Evolutionary conservation across 2,329 filamentous ascomycete genomes (phyloP).

Genomic region (Aspergillus sp.): DNA sequence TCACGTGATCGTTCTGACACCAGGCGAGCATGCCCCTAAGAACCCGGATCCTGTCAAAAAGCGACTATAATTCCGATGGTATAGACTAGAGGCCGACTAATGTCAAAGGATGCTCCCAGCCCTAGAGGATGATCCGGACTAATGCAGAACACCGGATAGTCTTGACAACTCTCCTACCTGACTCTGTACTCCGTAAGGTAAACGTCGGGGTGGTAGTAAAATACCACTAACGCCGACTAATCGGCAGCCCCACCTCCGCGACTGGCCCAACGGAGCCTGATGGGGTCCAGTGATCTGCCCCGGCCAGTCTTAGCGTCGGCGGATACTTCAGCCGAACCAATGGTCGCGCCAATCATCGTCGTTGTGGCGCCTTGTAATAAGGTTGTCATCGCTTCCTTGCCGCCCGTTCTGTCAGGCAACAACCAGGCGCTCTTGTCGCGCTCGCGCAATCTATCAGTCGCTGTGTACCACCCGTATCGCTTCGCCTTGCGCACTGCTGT

Average conservation of each 20-base stretch:
- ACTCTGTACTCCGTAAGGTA: too few relatives aligned
- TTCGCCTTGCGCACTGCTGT: background rate
- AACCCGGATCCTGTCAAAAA: background rate
- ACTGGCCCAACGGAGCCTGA: too few relatives aligned
- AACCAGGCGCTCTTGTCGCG: background rate
- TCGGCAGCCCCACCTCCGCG: too few relatives aligned
- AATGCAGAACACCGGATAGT: too few relatives aligned
- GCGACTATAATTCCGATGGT: background rate
- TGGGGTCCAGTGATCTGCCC: slow-evolving; percentile 14
- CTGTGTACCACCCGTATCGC: background rate
- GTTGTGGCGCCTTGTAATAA: slow-evolving; percentile 14
- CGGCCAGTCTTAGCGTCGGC: slow-evolving; percentile 4
- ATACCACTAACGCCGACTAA: too few relatives aligned
- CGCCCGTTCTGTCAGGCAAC: slow-evolving; percentile 1
- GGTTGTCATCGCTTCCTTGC: slow-evolving; percentile 4
- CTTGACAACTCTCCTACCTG: too few relatives aligned
- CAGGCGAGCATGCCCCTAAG: background rate
- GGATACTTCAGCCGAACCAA: slow-evolving; percentile 16
- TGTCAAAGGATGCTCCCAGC: too few relatives aligned
- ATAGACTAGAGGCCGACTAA: background rate
- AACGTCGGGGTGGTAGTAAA: too few relatives aligned
- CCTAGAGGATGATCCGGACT: too few relatives aligned
- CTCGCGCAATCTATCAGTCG: too few relatives aligned
- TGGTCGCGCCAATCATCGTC: slow-evolving; percentile 11
- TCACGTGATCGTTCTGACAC: background rate